Evolutionary conservation across 2,329 filamentous ascomycete species (phyloP).

Genomic region (Stagonosporopsis vannaccii): DNA sequence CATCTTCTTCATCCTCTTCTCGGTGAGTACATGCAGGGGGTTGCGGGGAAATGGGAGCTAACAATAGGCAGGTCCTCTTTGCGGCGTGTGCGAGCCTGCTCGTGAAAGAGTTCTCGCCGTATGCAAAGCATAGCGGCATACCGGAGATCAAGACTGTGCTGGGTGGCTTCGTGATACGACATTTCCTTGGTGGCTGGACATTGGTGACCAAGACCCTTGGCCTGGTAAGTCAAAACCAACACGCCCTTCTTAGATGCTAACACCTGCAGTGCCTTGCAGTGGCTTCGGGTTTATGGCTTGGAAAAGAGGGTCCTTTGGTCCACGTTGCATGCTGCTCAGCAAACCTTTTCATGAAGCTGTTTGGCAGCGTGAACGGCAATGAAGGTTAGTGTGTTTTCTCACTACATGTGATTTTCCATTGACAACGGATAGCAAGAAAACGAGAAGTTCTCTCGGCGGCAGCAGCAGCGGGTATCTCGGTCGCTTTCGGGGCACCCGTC

Average conservation of each 20-base stretch:
- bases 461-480: constrained; percentile 89
- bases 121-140: constrained; percentile 94
- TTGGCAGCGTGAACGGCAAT: constrained; percentile 80
- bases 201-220: constrained; percentile 88
- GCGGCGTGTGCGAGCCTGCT: constrained; percentile 79
- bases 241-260: constrained; percentile 23
- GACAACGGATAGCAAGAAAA: constrained; percentile 72
- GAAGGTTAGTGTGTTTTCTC: constrained; percentile 67
- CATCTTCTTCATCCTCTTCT: constrained; percentile 83
- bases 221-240: constrained; percentile 64
- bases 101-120: constrained; percentile 82
- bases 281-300: constrained; percentile 93
- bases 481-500: constrained; percentile 92
- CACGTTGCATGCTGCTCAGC: constrained; percentile 97
- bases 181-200: constrained; percentile 88
- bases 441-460: constrained; percentile 92
- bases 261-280: constrained; percentile 79
- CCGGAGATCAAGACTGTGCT: constrained; percentile 97
- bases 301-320: constrained; percentile 93
- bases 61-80: constrained; percentile 69
- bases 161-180: constrained; percentile 89
- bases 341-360: constrained; percentile 91
- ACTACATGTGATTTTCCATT: background rate
- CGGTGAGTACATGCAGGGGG: constrained; percentile 62
- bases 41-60: constrained; percentile 14